Percentiles rank a stretch among this genome's conserved stretches.
These are phyloP conservation scores for Cryoendolithus antarcticus DNA, from an alignment of 2,329 filamentous ascomycete species.

Conservation along the genomic window DNA sequence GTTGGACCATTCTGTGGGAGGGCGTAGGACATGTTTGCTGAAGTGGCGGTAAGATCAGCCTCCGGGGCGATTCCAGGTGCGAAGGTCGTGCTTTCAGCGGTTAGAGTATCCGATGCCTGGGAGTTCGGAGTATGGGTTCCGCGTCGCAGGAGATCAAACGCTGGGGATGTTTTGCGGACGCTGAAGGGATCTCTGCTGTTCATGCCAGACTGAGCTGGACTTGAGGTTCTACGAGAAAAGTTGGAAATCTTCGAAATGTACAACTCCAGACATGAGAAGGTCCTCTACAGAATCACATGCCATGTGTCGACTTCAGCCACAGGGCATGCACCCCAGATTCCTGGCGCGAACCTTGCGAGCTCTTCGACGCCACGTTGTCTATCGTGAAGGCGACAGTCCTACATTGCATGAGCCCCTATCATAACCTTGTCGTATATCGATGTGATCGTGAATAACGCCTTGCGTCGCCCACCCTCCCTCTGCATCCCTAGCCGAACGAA, in stretches of 20 bases:
- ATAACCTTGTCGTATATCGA: no score
- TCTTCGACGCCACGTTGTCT: no score
- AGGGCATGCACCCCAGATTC: not conserved
- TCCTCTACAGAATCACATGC: conserved; percentile 4
- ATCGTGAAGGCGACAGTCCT: no score
- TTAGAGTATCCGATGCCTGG: conserved; percentile 2
- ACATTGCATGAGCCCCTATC: no score
- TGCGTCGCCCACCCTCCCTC: no score
- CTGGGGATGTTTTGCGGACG: conserved; percentile 23
- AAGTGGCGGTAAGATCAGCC: conserved; percentile 4
- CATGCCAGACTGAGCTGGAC: conserved; percentile 19
- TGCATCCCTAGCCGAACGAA: no score
- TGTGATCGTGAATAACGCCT: no score
- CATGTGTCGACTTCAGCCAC: conserved; percentile 5
- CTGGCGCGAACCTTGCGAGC: no score
- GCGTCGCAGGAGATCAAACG: conserved; percentile 11
- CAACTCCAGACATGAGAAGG: no score
- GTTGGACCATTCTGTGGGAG: conserved; percentile 30
- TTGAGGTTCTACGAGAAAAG: not conserved
- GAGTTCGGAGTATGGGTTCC: conserved; percentile 7
- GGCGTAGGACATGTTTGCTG: conserved; percentile 27
- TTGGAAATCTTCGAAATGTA: no score
- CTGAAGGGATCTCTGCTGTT: conserved; percentile 36
- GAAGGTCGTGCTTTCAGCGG: conserved; percentile 6
- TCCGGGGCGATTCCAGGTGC: not conserved